These are phyloP conservation scores for Kurtzmaniella natalensis DNA, from an alignment of 1,139 yeast species.

Conservation along the genomic window DNA sequence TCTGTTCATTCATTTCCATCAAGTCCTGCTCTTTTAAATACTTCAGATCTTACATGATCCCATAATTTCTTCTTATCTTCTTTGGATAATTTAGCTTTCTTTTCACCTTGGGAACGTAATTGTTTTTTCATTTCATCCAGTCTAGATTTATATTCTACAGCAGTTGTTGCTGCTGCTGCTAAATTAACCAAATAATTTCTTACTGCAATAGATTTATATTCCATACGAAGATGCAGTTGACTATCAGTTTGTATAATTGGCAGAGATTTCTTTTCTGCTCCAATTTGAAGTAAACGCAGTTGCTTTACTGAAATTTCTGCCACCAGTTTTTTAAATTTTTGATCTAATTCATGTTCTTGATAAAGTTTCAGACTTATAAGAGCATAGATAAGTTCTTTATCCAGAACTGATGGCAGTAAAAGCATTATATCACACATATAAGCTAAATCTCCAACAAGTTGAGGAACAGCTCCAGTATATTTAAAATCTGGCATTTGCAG, in stretches of 20 bases:
- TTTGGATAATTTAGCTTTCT: constrained; percentile 33
- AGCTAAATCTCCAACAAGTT: constrained; percentile 43
- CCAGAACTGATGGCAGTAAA: constrained; percentile 40
- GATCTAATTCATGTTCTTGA: constrained; percentile 45
- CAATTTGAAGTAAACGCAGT: constrained; percentile 41
- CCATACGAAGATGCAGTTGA: constrained; percentile 30
- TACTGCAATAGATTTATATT: constrained; percentile 44
- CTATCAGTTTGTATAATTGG: constrained; percentile 14
- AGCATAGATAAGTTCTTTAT: constrained; percentile 40
- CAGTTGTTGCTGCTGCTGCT: constrained; percentile 55
- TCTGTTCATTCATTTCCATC: constrained; percentile 17
- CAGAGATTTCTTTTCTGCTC: constrained; percentile 12
- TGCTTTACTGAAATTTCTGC: constrained; percentile 51
- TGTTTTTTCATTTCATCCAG: constrained; percentile 29
- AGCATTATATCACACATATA: constrained; percentile 36
- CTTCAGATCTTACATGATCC: constrained; percentile 49
- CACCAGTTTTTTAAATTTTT: constrained; percentile 42
- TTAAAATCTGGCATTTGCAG: constrained; percentile 35
- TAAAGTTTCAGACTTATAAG: constrained; percentile 41
- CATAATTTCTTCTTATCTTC: constrained; percentile 44
- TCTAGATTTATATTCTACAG: constrained; percentile 44
- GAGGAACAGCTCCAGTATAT: constrained; percentile 35
- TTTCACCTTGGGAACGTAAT: constrained; percentile 19
- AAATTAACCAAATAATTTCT: constrained; percentile 48
- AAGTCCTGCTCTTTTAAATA: constrained; percentile 45